Evolutionary conservation across 169 alveolate species (phyloP).

Genomic region (Blepharisma undulans): DNA sequence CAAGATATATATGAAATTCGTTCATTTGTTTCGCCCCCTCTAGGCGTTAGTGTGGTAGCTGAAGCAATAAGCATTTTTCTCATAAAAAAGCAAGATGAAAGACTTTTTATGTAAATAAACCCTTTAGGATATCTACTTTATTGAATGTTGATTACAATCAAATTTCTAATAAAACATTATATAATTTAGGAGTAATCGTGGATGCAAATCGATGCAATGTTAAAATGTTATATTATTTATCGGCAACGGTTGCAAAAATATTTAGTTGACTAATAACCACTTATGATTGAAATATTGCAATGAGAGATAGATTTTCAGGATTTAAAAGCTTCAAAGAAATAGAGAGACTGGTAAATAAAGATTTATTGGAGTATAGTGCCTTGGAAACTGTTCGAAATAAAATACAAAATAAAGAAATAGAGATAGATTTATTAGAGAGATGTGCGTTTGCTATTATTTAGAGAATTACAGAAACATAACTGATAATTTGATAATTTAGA

Average conservation of each 20-base stretch:
- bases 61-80: background rate
- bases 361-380: background rate
- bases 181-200: background rate
- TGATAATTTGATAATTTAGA: too few relatives aligned
- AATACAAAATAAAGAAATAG: background rate
- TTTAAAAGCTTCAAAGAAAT: background rate
- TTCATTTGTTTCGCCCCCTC: background rate
- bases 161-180: background rate
- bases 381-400: too few relatives aligned
- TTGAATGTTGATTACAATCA: background rate
- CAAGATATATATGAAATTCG: background rate
- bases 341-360: background rate
- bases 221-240: too few relatives aligned
- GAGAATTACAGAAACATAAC: background rate
- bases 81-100: background rate
- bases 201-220: background rate
- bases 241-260: background rate
- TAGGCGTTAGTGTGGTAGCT: background rate
- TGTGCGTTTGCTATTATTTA: background rate
- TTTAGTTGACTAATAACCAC: background rate
- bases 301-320: background rate
- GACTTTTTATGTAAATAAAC: background rate
- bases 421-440: background rate
- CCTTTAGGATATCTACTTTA: background rate
- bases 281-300: background rate